These are phyloP conservation scores for Paracoccidioides lutzii DNA, from an alignment of 2,329 filamentous ascomycete genomes.

Conservation along the genomic window DNA sequence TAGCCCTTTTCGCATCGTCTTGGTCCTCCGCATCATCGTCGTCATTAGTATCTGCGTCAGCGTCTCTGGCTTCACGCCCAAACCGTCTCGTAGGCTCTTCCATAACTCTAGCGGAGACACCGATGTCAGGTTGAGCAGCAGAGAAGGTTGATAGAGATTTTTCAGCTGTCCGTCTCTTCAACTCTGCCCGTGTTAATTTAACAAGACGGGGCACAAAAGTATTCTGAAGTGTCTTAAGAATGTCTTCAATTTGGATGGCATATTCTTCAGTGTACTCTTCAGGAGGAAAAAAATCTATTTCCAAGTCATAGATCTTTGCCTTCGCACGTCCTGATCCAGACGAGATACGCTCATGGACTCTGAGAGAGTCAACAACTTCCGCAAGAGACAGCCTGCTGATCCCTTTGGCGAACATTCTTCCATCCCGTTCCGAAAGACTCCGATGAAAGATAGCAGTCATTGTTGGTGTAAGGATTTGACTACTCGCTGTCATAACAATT, in stretches of 20 bases:
- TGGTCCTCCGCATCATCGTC: slow-evolving; percentile 66
- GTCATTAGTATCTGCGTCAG: slow-evolving; percentile 47
- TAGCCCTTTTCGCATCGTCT: slow-evolving; percentile 52
- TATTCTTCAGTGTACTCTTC: slow-evolving; percentile 78
- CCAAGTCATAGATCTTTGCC: slow-evolving; percentile 75
- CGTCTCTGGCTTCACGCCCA: slow-evolving; percentile 36
- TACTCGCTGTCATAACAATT: slow-evolving; percentile 94
- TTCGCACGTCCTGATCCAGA: slow-evolving; percentile 53
- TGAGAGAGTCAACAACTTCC: slow-evolving; percentile 69
- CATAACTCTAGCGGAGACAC: slow-evolving; percentile 46
- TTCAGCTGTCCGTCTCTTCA: slow-evolving; percentile 61
- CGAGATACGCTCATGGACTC: slow-evolving; percentile 67
- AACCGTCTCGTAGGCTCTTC: slow-evolving; percentile 38
- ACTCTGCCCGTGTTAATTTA: slow-evolving; percentile 57
- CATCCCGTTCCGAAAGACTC: slow-evolving; percentile 55
- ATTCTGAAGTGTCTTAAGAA: slow-evolving; percentile 65
- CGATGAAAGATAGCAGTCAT: slow-evolving; percentile 61
- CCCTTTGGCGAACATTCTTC: slow-evolving; percentile 74
- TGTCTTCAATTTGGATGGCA: slow-evolving; percentile 64
- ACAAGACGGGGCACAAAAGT: slow-evolving; percentile 64
- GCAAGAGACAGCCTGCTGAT: slow-evolving; percentile 78
- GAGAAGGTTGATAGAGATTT: slow-evolving; percentile 43
- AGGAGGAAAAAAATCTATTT: slow-evolving; percentile 69
- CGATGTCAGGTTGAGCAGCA: slow-evolving; percentile 65
- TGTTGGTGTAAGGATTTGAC: slow-evolving; percentile 71